A percentile compares a stretch with the other conserved stretches of the same genome.
Evolutionary conservation across 2,329 filamentous ascomycete genomes (phyloP).

Genomic region (Fusarium sp.): DNA sequence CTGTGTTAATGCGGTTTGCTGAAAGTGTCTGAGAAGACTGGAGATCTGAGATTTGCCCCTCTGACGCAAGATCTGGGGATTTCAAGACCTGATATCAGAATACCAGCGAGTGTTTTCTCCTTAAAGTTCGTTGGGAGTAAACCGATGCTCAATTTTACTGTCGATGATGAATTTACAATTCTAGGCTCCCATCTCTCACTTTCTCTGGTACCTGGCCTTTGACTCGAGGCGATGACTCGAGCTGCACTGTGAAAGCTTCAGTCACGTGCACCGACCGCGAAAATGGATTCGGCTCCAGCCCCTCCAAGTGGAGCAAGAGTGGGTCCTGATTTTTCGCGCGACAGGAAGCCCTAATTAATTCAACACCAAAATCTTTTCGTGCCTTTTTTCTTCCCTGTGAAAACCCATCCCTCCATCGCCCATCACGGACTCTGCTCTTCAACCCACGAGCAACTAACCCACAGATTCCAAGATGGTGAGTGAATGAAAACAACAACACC

Average conservation of each 20-base stretch:
- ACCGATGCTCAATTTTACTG: neutral
- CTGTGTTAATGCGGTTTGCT: constrained; percentile 5
- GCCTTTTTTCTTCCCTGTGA: constrained; percentile 40
- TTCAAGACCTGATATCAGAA: neutral
- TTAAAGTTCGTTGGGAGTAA: too few species aligned
- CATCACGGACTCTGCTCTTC: constrained; percentile 48
- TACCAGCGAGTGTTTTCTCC: neutral
- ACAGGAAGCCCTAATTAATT: constrained; percentile 52
- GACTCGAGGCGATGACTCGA: constrained; percentile 18
- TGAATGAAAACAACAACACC: constrained; percentile 39
- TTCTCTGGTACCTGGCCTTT: constrained; percentile 12
- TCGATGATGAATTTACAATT: constrained; percentile 3
- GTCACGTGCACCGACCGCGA: constrained; percentile 30
- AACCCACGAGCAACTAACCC: constrained; percentile 50
- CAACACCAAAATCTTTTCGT: constrained; percentile 44
- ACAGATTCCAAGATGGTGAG: constrained; percentile 56
- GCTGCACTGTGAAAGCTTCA: constrained; percentile 7
- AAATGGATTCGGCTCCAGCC: constrained; percentile 4
- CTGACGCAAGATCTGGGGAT: neutral
- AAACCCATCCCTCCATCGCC: constrained; percentile 44
- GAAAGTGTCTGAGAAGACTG: neutral
- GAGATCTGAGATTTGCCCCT: neutral
- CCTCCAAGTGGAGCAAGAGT: constrained; percentile 23
- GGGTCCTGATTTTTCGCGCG: constrained; percentile 20
- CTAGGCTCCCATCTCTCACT: constrained; percentile 6